These are phyloP conservation scores for Corylus heterophylla DNA, from an alignment of 306 rosid genomes.

Conservation along the genomic window DNA sequence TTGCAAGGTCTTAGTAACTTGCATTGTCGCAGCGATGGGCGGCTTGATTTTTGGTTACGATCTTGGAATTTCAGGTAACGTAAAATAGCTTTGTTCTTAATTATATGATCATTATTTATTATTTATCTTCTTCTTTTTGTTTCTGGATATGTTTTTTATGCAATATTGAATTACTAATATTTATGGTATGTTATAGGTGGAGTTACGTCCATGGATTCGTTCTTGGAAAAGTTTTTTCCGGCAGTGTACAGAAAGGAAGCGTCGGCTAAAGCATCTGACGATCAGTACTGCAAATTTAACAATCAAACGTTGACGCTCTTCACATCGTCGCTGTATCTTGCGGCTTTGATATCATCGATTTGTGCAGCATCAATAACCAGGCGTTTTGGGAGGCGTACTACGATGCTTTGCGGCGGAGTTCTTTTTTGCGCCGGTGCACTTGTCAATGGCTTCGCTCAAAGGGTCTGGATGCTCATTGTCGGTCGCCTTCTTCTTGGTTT, in stretches of 20 bases:
- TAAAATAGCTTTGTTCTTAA: too few species aligned
- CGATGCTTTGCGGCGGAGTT: conserved; percentile 61
- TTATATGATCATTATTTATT: too few species aligned
- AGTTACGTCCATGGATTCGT: conserved; percentile 78
- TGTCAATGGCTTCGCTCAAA: conserved; percentile 50
- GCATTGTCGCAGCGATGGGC: conserved; percentile 64
- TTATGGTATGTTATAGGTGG: conserved; percentile 55
- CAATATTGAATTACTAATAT: background rate
- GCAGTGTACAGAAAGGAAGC: conserved; percentile 49
- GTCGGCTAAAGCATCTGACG: conserved; percentile 29
- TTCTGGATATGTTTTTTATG: background rate
- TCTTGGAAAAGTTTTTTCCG: conserved; percentile 56
- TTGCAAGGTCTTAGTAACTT: conserved; percentile 47
- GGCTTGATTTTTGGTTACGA: conserved; percentile 87
- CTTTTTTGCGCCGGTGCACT: conserved; percentile 62
- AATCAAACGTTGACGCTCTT: conserved; percentile 63
- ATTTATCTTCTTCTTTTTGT: too few species aligned
- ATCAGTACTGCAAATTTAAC: conserved; percentile 72
- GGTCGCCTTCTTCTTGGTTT: conserved; percentile 79
- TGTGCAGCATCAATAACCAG: conserved; percentile 50
- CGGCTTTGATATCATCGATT: conserved; percentile 65
- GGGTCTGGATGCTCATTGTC: conserved; percentile 61
- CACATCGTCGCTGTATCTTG: conserved; percentile 75
- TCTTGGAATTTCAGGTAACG: conserved; percentile 75
- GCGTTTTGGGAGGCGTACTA: conserved; percentile 48